Evolutionary conservation across 129 eudicot genomes (phyloP).

Genomic region (Saposhnikovia divaricata): DNA sequence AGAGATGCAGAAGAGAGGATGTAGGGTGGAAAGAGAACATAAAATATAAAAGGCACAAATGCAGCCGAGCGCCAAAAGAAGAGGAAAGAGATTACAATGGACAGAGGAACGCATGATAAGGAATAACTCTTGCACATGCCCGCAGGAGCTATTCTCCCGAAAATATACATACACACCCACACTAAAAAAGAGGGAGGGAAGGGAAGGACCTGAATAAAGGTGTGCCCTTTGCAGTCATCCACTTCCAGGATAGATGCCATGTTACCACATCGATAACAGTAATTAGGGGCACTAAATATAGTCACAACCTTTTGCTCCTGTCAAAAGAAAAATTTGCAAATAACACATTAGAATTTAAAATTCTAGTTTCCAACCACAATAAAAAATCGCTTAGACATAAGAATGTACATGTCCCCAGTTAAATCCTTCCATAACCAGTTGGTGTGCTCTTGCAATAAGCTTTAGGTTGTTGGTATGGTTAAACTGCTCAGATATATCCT

Average conservation of each 20-base stretch:
- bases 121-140: not conserved
- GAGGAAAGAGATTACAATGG: not conserved
- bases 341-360: not conserved
- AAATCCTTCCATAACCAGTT: slow-evolving; percentile 95
- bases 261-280: slow-evolving; percentile 92
- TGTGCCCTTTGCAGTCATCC: slow-evolving; percentile 82
- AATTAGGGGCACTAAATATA: slow-evolving; percentile 86
- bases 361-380: not conserved
- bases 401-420: slow-evolving; percentile 83
- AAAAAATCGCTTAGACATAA: not conserved
- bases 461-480: slow-evolving; percentile 78
- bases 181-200: not conserved
- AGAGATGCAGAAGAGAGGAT: not conserved
- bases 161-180: not conserved
- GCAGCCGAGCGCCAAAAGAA: not conserved
- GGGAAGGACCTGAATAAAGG: slow-evolving; percentile 65
- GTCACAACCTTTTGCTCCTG: slow-evolving; percentile 96
- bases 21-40: too few species aligned
- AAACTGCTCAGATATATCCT: slow-evolving; percentile 94
- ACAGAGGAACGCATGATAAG: not conserved
- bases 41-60: not conserved
- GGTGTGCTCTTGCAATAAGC: slow-evolving; percentile 96
- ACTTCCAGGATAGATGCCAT: slow-evolving; percentile 94
- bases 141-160: not conserved
- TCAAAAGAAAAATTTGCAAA: slow-evolving; percentile 11